Percentiles rank a stretch among this genome's conserved stretches.
These are phyloP conservation scores for Cyclotella choctawhatcheeana DNA, from an alignment of 108 stramenopile genomes.

Conservation along the genomic window DNA sequence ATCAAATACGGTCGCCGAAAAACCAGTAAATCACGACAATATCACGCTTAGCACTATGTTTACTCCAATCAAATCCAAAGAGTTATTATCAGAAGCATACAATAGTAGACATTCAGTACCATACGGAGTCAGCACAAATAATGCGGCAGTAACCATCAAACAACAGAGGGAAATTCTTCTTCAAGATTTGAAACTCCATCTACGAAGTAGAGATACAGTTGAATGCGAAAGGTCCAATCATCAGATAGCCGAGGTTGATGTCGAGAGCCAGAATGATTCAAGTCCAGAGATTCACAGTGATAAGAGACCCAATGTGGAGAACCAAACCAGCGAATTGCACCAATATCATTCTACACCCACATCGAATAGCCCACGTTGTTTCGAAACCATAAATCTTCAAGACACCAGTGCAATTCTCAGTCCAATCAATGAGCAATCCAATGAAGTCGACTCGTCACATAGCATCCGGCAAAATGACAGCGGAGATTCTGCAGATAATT, in stretches of 20 bases:
- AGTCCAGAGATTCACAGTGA: background rate
- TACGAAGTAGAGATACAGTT: background rate
- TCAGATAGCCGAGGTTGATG: no score
- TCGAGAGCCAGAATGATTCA: background rate
- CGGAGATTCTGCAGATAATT: background rate
- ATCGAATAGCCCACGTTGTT: background rate
- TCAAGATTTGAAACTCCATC: slow-evolving; percentile 12
- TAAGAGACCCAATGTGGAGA: background rate
- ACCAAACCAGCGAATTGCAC: background rate
- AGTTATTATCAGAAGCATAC: background rate
- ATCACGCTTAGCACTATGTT: background rate
- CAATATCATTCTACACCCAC: background rate
- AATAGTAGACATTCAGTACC: no score
- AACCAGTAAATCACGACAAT: background rate
- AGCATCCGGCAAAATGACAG: background rate
- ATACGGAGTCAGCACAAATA: background rate
- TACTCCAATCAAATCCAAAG: slow-evolving; percentile 6
- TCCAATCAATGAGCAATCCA: background rate
- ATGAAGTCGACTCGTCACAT: background rate
- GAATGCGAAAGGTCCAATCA: background rate
- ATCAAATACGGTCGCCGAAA: background rate
- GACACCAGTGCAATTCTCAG: background rate
- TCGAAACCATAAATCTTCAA: background rate
- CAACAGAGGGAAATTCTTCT: no score
- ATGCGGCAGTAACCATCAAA: no score